Evolutionary conservation across 2,329 filamentous ascomycete genomes (phyloP).

Genomic region (Pestalotiopsis sp.): DNA sequence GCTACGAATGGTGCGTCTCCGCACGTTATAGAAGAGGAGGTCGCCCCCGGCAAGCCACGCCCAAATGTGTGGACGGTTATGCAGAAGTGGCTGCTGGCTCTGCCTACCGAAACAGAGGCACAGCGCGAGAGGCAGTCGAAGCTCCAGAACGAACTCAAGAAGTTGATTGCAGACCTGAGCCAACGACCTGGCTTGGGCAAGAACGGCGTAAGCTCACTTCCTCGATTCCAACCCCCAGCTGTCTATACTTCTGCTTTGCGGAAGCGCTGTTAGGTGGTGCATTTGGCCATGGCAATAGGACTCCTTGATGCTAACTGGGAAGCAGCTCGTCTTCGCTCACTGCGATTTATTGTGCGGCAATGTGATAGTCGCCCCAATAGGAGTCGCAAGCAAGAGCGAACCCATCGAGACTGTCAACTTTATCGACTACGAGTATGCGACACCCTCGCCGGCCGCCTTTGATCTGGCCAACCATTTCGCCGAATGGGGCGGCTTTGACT

Average conservation of each 20-base stretch:
- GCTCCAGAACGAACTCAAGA: slow-evolving; percentile 76
- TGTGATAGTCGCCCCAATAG: slow-evolving; percentile 76
- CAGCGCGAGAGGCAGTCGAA: slow-evolving; percentile 68
- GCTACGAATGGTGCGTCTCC: slow-evolving; percentile 29
- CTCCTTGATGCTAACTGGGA: slow-evolving; percentile 16
- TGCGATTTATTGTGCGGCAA: slow-evolving; percentile 97
- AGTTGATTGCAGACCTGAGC: slow-evolving; percentile 72
- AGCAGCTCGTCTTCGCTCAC: slow-evolving; percentile 85
- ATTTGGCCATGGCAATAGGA: neutral
- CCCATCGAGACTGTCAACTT: slow-evolving; percentile 67
- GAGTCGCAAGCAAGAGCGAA: slow-evolving; percentile 33
- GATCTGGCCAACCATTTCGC: slow-evolving; percentile 98
- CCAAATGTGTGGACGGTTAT: slow-evolving; percentile 94
- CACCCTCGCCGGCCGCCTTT: slow-evolving; percentile 91
- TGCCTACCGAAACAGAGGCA: slow-evolving; percentile 73
- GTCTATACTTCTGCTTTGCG: neutral
- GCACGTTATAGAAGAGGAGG: slow-evolving; percentile 45
- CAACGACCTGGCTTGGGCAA: slow-evolving; percentile 76
- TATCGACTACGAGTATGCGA: slow-evolving; percentile 98
- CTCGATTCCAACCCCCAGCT: neutral
- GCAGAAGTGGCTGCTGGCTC: slow-evolving; percentile 90
- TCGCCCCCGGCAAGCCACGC: slow-evolving; percentile 69
- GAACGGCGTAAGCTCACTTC: slow-evolving; percentile 63
- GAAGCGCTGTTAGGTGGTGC: too few relatives aligned
- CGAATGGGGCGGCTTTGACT: slow-evolving; percentile 97